Evolutionary conservation across 1,284 basidiomycete genomes (phyloP), one percentile per base, ranked within the genome.

Genomic region (Moesziomyces sp.): DNA sequence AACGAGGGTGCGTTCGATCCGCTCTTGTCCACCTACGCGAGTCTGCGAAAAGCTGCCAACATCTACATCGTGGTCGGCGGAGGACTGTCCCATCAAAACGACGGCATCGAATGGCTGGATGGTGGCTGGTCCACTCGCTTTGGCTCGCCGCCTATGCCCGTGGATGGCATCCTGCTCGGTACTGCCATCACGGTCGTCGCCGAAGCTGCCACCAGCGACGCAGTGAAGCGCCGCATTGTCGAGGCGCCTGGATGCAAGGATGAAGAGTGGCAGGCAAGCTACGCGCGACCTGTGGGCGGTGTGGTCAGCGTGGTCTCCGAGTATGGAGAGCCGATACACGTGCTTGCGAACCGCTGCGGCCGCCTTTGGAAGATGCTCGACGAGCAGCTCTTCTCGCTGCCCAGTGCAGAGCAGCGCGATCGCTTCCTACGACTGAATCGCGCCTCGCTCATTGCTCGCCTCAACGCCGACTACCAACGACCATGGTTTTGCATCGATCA

Each of bases 1-100:
- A 97, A 91, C 85, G 97, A 99, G 85, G 97, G 99, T 85, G 95
- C 98, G 89, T 95, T 98, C 84, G 93, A 97, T 85, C 96, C 97
- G 0, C 90, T 99, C 78, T 87, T 98, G 46, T 86, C 90, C 47
- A 97, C 95, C 0, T 99, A 99, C 86, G 88, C 90, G 47, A 87
- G 91, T 21, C 97, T 99, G 83, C 92, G 96, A 69, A 90, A 92
- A 78, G 91, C 95, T 74, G 81, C 88, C 57, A 99, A 99, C 86
- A 91, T 99, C 77, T 88, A 89, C 55, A 91, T 99, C 70, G 91
- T 99, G 53, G 95, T 89, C 63, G 97, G 97, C 19, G 97, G 94
- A 58, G 96, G 96, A 51, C 98, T 99, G 82, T 95, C 96, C 81
- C 92, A 91, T 50, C 92, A 93, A 14, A 94, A 97, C 54, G 95